Evolutionary conservation across 1,139 yeast genomes (phyloP).

Genomic region (Blastobotrys raffinosifermentans): DNA sequence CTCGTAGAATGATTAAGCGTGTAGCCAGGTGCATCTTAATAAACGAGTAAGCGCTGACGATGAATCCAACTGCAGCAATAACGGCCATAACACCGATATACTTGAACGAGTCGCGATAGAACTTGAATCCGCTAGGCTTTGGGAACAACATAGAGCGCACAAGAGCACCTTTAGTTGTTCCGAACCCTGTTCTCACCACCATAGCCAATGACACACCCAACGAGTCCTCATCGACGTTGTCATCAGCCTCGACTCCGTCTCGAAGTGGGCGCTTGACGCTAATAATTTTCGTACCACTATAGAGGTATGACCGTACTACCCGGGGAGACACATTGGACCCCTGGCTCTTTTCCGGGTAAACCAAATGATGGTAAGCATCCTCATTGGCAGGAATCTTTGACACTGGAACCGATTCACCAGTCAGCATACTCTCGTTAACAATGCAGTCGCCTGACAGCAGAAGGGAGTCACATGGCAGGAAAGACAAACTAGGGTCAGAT

Average conservation of each 20-base stretch:
- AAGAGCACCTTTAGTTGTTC: slow-evolving; percentile 93
- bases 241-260: slow-evolving; percentile 18
- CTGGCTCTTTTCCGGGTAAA: slow-evolving; percentile 16
- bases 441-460: slow-evolving; percentile 88
- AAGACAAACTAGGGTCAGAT: slow-evolving; percentile 68
- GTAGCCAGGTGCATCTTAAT: slow-evolving; percentile 66
- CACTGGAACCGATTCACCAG: slow-evolving; percentile 98
- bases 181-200: slow-evolving; percentile 85
- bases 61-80: slow-evolving; percentile 79
- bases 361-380: slow-evolving; percentile 51
- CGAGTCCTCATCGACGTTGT: slow-evolving; percentile 25
- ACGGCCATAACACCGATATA: slow-evolving; percentile 92
- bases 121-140: slow-evolving; percentile 87
- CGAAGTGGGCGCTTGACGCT: slow-evolving; percentile 59
- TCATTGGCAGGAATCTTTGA: slow-evolving; percentile 65
- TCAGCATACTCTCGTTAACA: slow-evolving; percentile 89
- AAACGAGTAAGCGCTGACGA: slow-evolving; percentile 77
- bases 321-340: slow-evolving; percentile 54
- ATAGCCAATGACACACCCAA: slow-evolving; percentile 72
- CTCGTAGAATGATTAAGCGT: slow-evolving; percentile 71
- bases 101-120: slow-evolving; percentile 88
- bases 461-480: slow-evolving; percentile 85
- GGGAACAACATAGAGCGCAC: slow-evolving; percentile 96
- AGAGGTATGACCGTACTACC: slow-evolving; percentile 69
- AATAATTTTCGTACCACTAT: slow-evolving; percentile 82